Base-by-base conservation (phyloP, 2,329 filamentous ascomycete species). In the Cladosporium sp. region DNA sequence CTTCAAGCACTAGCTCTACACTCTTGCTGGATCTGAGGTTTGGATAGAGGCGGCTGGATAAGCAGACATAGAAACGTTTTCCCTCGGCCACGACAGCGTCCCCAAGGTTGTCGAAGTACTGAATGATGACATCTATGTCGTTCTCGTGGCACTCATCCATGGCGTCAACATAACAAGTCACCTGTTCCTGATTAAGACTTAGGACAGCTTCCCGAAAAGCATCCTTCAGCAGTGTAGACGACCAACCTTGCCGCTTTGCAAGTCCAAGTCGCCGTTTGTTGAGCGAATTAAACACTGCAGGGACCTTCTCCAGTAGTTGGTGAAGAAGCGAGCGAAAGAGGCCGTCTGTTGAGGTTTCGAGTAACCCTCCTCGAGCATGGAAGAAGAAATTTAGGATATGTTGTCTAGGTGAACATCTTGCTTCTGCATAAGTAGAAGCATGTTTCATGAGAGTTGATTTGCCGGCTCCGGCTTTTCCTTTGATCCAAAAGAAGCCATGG, bases 391-490 rank as follows among this genome's bases (percentile, higher is more conserved):
- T 18, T 18, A 55, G 28, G 18, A 34, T 15, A 24, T 55, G 52
- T 12, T 55, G 4, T 2, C 18, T 32, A 18, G 8, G 8, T n/a
- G 28, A 18, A 11, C 51, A 54, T 15, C 14, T 18, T n/a, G 26
- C 51, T 32, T 54, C 26, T 15, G 51, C 28, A n/a, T 8, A 3
- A 7, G 14, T 32, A 8, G 14, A 54, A n/a, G 28, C 26, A 14
- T 32, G 11, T 24, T 55, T 55, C 52, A 55, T 55, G 30, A 55
- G 28, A 4, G 52, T 55, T 21, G 52, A 55, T 34, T 55, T 55
- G 15, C 52, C 52, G 8, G 52, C 30, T 21, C 52, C 52, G 21
- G 52, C 52, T 18, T 30, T 34, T 7, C 52, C 28, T 7, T 34
- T 55, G 18, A 55, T 34, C 52, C 52, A 55, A 5, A 55, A 21